Evolutionary conservation across 2,329 filamentous ascomycete species (phyloP).

Genomic region (Dothiorella sarmentorum): DNA sequence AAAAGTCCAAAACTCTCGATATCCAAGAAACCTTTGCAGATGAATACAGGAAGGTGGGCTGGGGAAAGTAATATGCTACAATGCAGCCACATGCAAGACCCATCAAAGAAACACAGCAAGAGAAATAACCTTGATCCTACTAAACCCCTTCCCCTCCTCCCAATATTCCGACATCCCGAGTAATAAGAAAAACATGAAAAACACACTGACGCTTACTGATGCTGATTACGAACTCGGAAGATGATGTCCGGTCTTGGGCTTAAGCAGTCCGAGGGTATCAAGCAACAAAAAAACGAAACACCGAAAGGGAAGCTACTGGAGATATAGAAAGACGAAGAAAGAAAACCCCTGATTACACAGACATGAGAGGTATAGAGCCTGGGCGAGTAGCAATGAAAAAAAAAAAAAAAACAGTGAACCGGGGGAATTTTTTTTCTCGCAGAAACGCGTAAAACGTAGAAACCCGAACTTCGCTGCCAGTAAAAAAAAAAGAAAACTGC

Average conservation of each 20-base stretch:
- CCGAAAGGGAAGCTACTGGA: not conserved
- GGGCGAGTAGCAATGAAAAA: not conserved
- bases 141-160: not conserved
- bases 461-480: not conserved
- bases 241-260: not conserved
- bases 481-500: too few species aligned
- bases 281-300: conserved; percentile 7
- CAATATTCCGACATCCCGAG: too few species aligned
- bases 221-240: conserved; percentile 11
- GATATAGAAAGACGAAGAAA: not conserved
- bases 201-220: conserved; percentile 4
- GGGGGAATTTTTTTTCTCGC: not conserved
- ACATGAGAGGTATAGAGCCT: conserved; percentile 13
- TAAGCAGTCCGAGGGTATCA: conserved; percentile 11
- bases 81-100: not conserved
- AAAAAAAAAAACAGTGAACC: not conserved
- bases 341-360: not conserved
- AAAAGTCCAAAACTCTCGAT: not conserved
- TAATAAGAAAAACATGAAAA: not conserved
- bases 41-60: not conserved
- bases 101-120: not conserved
- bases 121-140: not conserved
- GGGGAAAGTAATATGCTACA: conserved; percentile 14
- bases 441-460: not conserved
- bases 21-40: not conserved